Percentiles rank a stretch among this genome's conserved stretches.
Conservation (phyloP, 257 asterid genomes). For the Jacaranda mimosifolia region DNA sequence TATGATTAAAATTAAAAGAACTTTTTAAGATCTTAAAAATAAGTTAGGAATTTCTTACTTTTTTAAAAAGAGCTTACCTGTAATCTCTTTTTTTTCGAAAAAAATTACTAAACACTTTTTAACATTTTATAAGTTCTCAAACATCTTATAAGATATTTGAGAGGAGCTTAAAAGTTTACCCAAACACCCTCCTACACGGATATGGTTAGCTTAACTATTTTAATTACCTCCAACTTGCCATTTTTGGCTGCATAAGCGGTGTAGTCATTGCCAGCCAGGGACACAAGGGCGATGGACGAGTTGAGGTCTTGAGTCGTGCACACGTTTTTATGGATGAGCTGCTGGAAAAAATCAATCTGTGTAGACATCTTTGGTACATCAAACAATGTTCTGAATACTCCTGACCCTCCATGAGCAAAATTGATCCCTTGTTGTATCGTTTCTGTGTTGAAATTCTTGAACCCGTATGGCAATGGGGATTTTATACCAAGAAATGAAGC, state of each 20-base stretch:
- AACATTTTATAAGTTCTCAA: too few relatives aligned
- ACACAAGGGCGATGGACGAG: constrained; percentile 63
- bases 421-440: constrained; percentile 54
- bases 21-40: too few relatives aligned
- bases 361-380: constrained; percentile 75
- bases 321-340: constrained; percentile 49
- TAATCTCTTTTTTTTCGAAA: too few relatives aligned
- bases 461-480: constrained; percentile 55
- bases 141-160: too few relatives aligned
- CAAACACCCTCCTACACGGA: not conserved
- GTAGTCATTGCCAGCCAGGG: constrained; percentile 78
- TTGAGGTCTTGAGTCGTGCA: constrained; percentile 43
- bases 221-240: constrained; percentile 50
- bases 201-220: constrained; percentile 38
- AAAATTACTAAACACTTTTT: too few relatives aligned
- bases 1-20: too few relatives aligned
- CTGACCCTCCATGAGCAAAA: constrained; percentile 79
- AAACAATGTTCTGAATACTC: constrained; percentile 64
- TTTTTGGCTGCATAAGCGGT: constrained; percentile 52
- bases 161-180: too few relatives aligned
- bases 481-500: constrained; percentile 57
- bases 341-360: constrained; percentile 66
- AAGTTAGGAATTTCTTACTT: too few relatives aligned
- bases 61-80: too few relatives aligned
- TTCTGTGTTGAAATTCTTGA: constrained; percentile 27